phyloP scores from a whole-genome alignment of 306 rosid genomes.

The Coriaria nepalensis region DNA sequence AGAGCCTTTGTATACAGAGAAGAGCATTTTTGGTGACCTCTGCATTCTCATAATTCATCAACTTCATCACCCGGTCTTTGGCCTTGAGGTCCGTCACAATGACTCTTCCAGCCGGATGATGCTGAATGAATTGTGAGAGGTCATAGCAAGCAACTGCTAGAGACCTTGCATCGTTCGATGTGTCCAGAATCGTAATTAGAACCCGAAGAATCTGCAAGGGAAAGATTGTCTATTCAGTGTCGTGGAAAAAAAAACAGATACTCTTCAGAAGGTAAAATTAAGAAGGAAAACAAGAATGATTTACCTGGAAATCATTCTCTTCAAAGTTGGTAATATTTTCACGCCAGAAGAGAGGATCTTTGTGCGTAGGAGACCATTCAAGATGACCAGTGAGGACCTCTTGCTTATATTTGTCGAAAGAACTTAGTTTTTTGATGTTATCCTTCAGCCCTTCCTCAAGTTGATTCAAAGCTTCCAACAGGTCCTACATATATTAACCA shows the following conservation, averaged over 20 bases:
- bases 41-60: slow-evolving; percentile 82
- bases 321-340: slow-evolving; percentile 71
- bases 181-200: slow-evolving; percentile 74
- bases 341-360: slow-evolving; percentile 85
- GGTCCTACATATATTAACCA: slow-evolving; percentile 43
- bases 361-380: slow-evolving; percentile 99
- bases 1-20: slow-evolving; percentile 93
- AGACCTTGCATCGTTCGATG: slow-evolving; percentile 73
- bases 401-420: slow-evolving; percentile 88
- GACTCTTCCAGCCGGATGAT: slow-evolving; percentile 74
- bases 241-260: neutral
- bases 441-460: slow-evolving; percentile 85
- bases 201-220: slow-evolving; percentile 76
- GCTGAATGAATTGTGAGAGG: slow-evolving; percentile 80
- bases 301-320: slow-evolving; percentile 95
- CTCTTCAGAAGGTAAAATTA: neutral
- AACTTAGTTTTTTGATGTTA: slow-evolving; percentile 74
- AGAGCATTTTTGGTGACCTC: slow-evolving; percentile 95
- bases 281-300: neutral
- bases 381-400: slow-evolving; percentile 90
- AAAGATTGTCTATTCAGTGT: slow-evolving; percentile 12
- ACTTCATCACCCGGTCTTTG: slow-evolving; percentile 89
- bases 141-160: slow-evolving; percentile 89
- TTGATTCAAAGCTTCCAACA: slow-evolving; percentile 75
- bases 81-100: slow-evolving; percentile 90